Evolutionary conservation across 371 early-diverging fungal genomes (phyloP).

Genomic region (Paraphysoderma sedebokerense): DNA sequence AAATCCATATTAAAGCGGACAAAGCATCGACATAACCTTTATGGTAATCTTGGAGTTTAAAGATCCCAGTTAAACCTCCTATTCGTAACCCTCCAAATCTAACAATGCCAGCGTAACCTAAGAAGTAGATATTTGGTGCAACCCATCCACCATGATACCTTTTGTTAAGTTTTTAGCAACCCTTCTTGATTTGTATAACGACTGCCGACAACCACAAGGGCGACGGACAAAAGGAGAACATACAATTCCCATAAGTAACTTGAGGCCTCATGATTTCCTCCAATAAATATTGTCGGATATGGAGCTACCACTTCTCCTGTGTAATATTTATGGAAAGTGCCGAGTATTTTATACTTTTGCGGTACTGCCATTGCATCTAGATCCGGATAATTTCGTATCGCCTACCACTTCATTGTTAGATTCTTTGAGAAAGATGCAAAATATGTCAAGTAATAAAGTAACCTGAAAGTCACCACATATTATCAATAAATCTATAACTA

Average conservation of each 20-base stretch:
- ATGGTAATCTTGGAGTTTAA: conserved; percentile 49
- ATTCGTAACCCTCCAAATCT: conserved; percentile 76
- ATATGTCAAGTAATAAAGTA: neutral
- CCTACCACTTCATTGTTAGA: conserved; percentile 15
- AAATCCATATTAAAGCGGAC: no score
- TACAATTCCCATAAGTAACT: conserved; percentile 84
- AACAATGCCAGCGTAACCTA: conserved; percentile 71
- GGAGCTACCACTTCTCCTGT: conserved; percentile 63
- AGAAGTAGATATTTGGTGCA: conserved; percentile 76
- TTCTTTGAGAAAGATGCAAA: neutral
- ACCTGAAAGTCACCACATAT: conserved; percentile 97
- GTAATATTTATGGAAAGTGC: conserved; percentile 83
- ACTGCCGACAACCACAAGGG: neutral
- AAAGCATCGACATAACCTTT: conserved; percentile 17
- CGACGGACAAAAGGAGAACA: conserved; percentile 7
- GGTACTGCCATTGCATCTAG: conserved; percentile 63
- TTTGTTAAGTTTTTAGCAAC: no score
- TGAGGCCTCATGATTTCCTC: conserved; percentile 95
- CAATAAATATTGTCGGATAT: conserved; percentile 79
- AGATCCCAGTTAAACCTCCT: conserved; percentile 86
- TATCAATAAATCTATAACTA: conserved; percentile 68
- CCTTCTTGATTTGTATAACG: no score
- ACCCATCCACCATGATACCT: conserved; percentile 94
- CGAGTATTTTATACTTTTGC: conserved; percentile 56
- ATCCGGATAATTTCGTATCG: conserved; percentile 70